Percentiles rank a stretch among this genome's conserved stretches.
Evolutionary conservation across 2,329 filamentous ascomycete genomes (phyloP).

Genomic region (Monilinia fructigena): DNA sequence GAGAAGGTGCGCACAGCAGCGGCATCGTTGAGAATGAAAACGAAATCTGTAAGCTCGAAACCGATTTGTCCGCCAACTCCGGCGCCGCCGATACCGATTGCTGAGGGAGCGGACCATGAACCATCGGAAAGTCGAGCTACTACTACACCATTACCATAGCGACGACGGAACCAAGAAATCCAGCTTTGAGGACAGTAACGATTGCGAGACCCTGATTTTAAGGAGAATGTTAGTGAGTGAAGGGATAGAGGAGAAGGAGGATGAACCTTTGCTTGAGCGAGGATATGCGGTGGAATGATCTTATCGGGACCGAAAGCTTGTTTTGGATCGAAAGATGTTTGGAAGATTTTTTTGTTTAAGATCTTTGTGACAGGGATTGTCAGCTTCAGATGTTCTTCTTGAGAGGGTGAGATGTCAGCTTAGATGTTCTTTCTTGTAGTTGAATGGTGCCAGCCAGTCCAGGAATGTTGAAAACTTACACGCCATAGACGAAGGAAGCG

Average conservation of each 20-base stretch:
- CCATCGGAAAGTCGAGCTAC: constrained; percentile 77
- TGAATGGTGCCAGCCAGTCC: constrained; percentile 20
- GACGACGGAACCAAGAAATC: constrained; percentile 79
- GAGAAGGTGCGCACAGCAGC: constrained; percentile 90
- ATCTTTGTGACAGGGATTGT: no score
- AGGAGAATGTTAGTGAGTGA: constrained; percentile 23
- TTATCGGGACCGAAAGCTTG: constrained; percentile 96
- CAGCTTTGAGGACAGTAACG: constrained; percentile 82
- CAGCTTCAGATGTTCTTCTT: no score
- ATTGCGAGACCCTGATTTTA: constrained; percentile 69
- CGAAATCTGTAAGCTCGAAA: constrained; percentile 88
- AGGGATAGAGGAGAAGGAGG: not conserved
- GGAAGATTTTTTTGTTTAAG: no score
- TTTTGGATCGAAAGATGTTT: constrained; percentile 92
- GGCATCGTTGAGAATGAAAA: constrained; percentile 95
- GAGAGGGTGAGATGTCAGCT: constrained; percentile 23
- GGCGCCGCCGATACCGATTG: constrained; percentile 76
- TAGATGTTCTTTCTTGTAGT: not conserved
- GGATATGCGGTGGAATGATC: constrained; percentile 86
- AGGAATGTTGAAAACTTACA: constrained; percentile 51
- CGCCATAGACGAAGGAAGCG: constrained; percentile 64
- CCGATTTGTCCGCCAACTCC: constrained; percentile 85
- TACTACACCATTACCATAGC: constrained; percentile 79
- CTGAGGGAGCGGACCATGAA: constrained; percentile 76
- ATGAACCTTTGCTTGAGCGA: constrained; percentile 83